Percentiles rank a stretch among this genome's conserved stretches.
Evolutionary conservation across 345 rosid genomes (phyloP).

Genomic region (Excoecaria cochinchinensis): DNA sequence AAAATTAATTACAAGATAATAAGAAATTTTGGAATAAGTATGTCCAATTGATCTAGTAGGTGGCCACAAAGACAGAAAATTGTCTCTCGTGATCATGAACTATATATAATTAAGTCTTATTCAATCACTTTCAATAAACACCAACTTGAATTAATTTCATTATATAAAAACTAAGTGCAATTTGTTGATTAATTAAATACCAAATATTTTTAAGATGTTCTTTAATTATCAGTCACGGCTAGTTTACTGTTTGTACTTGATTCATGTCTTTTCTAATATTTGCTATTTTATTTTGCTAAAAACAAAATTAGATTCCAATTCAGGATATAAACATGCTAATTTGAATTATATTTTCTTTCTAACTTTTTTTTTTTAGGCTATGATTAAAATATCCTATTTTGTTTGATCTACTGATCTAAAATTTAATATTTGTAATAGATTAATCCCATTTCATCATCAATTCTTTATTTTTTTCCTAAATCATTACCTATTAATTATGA

Average conservation of each 20-base stretch:
- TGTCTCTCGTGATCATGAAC: not conserved
- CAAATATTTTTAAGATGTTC: too few relatives aligned
- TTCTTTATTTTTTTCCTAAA: too few relatives aligned
- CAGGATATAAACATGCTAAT: too few relatives aligned
- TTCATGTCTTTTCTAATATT: not conserved
- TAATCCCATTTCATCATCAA: too few relatives aligned
- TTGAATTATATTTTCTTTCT: too few relatives aligned
- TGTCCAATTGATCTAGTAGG: constrained; percentile 9
- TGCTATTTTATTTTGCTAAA: too few relatives aligned
- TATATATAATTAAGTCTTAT: not conserved
- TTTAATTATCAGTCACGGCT: constrained; percentile 5
- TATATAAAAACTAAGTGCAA: not conserved
- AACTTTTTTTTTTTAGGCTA: too few relatives aligned
- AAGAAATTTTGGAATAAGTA: not conserved
- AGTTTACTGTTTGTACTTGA: not conserved
- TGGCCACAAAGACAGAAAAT: not conserved
- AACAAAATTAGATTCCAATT: too few relatives aligned
- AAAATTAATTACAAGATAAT: not conserved
- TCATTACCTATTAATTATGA: too few relatives aligned
- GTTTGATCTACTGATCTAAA: too few relatives aligned
- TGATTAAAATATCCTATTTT: too few relatives aligned
- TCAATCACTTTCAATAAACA: not conserved
- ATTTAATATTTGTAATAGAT: too few relatives aligned
- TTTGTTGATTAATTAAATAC: not conserved
- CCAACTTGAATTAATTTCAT: not conserved